Evolutionary conservation across 2,329 filamentous ascomycete genomes (phyloP).

Genomic region (Aspergillus tubingensis): DNA sequence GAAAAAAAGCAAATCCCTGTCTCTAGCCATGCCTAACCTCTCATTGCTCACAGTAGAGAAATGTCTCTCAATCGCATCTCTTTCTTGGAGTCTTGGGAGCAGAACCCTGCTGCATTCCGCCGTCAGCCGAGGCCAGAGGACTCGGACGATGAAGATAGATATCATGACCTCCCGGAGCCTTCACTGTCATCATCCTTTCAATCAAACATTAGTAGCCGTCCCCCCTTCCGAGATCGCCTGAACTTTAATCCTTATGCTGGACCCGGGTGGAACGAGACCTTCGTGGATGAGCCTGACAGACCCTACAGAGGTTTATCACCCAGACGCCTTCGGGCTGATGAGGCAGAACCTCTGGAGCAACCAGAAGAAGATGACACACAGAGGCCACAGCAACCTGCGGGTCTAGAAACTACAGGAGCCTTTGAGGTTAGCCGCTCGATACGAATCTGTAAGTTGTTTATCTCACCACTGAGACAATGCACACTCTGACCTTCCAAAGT

Average conservation of each 20-base stretch:
- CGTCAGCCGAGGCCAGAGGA: constrained; percentile 26
- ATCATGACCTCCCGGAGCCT: constrained; percentile 35
- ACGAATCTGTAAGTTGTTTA: constrained; percentile 51
- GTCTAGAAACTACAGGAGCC: constrained; percentile 41
- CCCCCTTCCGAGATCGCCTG: constrained; percentile 31
- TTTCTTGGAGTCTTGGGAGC: constrained; percentile 49
- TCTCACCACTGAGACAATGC: neutral
- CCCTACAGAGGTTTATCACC: constrained; percentile 22
- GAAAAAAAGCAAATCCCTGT: neutral
- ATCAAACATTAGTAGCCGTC: constrained; percentile 31
- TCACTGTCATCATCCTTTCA: constrained; percentile 38
- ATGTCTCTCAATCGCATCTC: constrained; percentile 48
- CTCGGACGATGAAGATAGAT: constrained; percentile 29
- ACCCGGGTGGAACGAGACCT: constrained; percentile 38
- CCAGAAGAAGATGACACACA: constrained; percentile 15
- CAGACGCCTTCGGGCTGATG: constrained; percentile 22
- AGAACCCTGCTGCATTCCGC: constrained; percentile 32
- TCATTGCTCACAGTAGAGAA: constrained; percentile 6
- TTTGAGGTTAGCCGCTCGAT: constrained; percentile 58
- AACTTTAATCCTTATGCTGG: constrained; percentile 48
- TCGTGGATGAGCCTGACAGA: constrained; percentile 31
- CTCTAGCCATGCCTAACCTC: neutral
- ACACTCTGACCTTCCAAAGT: constrained; percentile 47
- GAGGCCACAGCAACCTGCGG: constrained; percentile 19
- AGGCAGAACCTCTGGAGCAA: constrained; percentile 13